phyloP scores from a whole-genome alignment of 2,329 filamentous ascomycete species.

The Myriosclerotinia curreyana region DNA sequence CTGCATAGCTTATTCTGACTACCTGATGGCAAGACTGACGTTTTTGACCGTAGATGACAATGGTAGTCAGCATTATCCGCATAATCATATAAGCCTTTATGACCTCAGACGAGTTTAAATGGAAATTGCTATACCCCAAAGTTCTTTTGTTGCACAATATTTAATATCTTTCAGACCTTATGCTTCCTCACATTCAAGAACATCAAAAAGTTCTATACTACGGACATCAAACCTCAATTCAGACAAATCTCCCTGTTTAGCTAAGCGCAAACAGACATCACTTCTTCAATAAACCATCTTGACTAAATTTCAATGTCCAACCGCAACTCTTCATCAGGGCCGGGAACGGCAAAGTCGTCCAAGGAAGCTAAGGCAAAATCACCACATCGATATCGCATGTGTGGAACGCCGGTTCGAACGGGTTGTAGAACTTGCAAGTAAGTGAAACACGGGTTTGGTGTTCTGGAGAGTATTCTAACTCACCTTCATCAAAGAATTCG shows the following conservation, averaged over 20 bases:
- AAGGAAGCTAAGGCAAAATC: conserved; percentile 27
- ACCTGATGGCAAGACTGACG: not conserved
- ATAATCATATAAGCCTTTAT: not conserved
- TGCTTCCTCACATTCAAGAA: not conserved
- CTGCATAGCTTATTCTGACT: conserved; percentile 15
- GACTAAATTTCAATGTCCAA: not conserved
- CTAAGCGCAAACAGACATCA: not conserved
- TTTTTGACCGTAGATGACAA: not conserved
- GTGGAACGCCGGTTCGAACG: conserved; percentile 35
- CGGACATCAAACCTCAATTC: not conserved
- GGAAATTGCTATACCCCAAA: not conserved
- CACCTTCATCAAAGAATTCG: conserved; percentile 31
- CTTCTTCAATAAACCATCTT: not conserved
- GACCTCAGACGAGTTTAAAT: not conserved
- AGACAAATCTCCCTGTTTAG: not conserved
- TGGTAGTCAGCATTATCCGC: conserved; percentile 13
- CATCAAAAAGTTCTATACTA: not conserved
- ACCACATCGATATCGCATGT: conserved; percentile 33
- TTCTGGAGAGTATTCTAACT: not conserved
- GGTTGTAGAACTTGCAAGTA: conserved; percentile 38
- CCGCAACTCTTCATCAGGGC: not conserved
- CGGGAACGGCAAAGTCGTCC: not conserved
- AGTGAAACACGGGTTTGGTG: conserved; percentile 5
- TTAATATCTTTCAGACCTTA: not conserved
- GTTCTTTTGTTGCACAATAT: not conserved